These are phyloP conservation scores for Nigrospora osmanthi DNA, from an alignment of 2,329 filamentous ascomycete genomes.

Conservation along the genomic window DNA sequence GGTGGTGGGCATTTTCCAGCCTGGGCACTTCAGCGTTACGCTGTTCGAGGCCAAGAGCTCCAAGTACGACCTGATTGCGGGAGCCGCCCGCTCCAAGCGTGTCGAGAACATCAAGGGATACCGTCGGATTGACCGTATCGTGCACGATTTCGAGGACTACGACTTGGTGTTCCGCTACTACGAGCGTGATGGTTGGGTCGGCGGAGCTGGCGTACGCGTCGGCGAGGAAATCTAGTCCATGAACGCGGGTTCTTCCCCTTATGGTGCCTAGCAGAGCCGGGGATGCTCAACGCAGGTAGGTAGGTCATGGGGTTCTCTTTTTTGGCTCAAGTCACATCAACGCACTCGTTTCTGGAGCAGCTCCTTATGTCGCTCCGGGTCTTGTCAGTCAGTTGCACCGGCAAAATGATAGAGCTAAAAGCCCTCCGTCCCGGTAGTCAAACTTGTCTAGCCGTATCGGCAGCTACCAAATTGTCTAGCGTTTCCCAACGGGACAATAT, in stretches of 20 bases:
- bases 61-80: slow-evolving; percentile 27
- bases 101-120: slow-evolving; percentile 84
- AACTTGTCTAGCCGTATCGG: too few relatives aligned
- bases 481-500: too few relatives aligned
- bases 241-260: neutral
- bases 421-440: too few relatives aligned
- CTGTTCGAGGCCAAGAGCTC: slow-evolving; percentile 80
- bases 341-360: neutral
- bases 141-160: slow-evolving; percentile 96
- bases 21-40: slow-evolving; percentile 94
- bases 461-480: too few relatives aligned
- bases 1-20: slow-evolving; percentile 92
- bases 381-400: too few relatives aligned
- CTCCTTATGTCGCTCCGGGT: too few relatives aligned
- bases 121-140: slow-evolving; percentile 82
- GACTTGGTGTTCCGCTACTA: slow-evolving; percentile 96
- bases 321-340: neutral
- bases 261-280: neutral
- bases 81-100: slow-evolving; percentile 31
- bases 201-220: slow-evolving; percentile 43
- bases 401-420: too few relatives aligned
- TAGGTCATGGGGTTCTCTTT: neutral
- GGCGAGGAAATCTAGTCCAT: slow-evolving; percentile 36
- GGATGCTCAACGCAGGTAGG: neutral
- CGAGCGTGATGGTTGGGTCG: slow-evolving; percentile 73